phyloP scores from a whole-genome alignment of 805 yeast species.

The Yarrowia phangngaensis region DNA sequence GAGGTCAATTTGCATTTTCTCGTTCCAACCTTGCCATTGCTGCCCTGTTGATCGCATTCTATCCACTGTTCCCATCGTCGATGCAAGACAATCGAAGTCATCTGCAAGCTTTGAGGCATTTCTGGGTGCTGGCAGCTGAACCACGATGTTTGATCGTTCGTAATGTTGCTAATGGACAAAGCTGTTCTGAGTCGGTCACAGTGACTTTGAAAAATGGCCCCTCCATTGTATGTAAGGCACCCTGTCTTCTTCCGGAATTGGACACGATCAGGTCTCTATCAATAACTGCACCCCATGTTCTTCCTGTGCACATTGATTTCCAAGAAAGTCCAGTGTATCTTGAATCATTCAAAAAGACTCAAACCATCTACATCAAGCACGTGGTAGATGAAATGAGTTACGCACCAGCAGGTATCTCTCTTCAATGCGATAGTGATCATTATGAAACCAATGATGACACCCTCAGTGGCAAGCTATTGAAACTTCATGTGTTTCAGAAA shows the following conservation, averaged over 20 bases:
- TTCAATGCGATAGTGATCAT: constrained; percentile 43
- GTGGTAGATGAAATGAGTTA: constrained; percentile 33
- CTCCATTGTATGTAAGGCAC: constrained; percentile 45
- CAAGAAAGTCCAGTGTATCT: constrained; percentile 35
- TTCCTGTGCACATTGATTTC: constrained; percentile 53
- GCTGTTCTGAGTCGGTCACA: constrained; percentile 48
- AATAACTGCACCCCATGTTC: constrained; percentile 44
- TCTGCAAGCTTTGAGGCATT: constrained; percentile 79
- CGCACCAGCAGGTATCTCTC: constrained; percentile 37
- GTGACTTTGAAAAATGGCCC: constrained; percentile 44
- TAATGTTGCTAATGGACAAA: constrained; percentile 58
- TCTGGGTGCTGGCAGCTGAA: constrained; percentile 84
- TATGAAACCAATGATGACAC: constrained; percentile 5
- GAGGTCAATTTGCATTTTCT: constrained; percentile 83
- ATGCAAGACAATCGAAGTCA: constrained; percentile 52
- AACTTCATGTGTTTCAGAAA: constrained; percentile 17
- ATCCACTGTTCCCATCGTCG: constrained; percentile 61
- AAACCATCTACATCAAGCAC: constrained; percentile 37
- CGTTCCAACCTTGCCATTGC: constrained; percentile 63
- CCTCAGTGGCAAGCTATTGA: constrained; percentile 16
- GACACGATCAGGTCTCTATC: constrained; percentile 47
- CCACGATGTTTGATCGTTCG: constrained; percentile 76
- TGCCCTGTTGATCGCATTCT: constrained; percentile 64
- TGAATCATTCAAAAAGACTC: constrained; percentile 18
- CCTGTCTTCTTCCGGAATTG: constrained; percentile 65